Evolutionary conservation across 176 grass and related monocot genomes (phyloP).

Genomic region (Hyparrhenia diplandra): DNA sequence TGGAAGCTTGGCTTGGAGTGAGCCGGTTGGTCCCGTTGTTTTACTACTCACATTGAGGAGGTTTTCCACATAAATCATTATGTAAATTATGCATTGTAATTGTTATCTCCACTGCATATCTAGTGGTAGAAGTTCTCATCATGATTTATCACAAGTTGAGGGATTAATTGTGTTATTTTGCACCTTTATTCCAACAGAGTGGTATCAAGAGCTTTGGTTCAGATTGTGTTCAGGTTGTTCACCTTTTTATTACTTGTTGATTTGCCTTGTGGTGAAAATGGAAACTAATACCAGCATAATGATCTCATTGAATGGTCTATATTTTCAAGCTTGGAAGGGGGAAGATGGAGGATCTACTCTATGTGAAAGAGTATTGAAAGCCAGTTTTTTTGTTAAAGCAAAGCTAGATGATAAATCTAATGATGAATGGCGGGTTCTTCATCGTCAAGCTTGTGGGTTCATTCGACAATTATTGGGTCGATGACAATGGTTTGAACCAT

Average conservation of each 20-base stretch:
- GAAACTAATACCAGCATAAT: background rate
- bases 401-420: background rate
- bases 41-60: too few species aligned
- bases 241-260: background rate
- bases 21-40: too few species aligned
- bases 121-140: too few species aligned
- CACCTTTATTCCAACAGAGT: background rate
- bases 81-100: too few species aligned
- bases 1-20: too few species aligned
- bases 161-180: background rate
- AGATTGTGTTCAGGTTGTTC: background rate
- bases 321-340: background rate
- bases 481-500: slow-evolving; percentile 13
- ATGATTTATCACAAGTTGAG: background rate
- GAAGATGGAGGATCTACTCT: background rate
- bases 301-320: background rate
- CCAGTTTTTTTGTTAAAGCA: background rate
- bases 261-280: background rate
- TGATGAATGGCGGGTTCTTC: background rate
- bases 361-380: background rate
- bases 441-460: background rate
- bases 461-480: background rate
- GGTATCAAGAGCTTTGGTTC: background rate
- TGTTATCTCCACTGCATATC: too few species aligned
- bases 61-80: too few species aligned